Base-by-base conservation (phyloP, 768 basidiomycete species). In the Aureoboletus auriporus region DNA sequence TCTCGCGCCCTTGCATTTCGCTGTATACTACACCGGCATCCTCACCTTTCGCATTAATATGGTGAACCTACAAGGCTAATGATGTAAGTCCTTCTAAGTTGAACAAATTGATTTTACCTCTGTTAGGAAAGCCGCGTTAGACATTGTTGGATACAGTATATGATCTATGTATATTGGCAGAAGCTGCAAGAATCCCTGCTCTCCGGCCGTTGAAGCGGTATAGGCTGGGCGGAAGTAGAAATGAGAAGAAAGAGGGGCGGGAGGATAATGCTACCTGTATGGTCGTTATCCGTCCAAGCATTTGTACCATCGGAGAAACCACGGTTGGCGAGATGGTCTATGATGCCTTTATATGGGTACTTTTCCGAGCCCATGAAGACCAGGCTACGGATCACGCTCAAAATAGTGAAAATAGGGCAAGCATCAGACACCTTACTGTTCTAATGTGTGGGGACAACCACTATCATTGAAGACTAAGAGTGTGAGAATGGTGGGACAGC, bases 1-100 rank as follows among this genome's bases (percentile, higher is more conserved):
- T 97, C 71, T 98, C 86, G 40, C 95, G 79, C 1, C 93, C 93
- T 70, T 94, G 91, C 93, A 96, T 96, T 71, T 93, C 89, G 61
- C 87, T 89, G 67, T 96, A 97, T 9, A 98, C 95, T 1, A 99
- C 96, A 33, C 96, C 96, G 13, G 90, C 88, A 61, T 98, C 82
- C 57, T 94, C 82, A 8, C 93, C 95, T 61, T 89, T 83, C 2
- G 79, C 79, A 65, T 98, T 89, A 55, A 98, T 83, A 67, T 97
- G 93, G 66, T 97, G 91, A n/a, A 99, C 86, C 88, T 90, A 55
- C 9, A 36, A 51, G 31, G n/a, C n/a, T 26, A 14, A n/a, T 31
- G 37, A 59, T 20, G 35, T 38, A 48, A 20, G 52, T 12, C 40
- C 33, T 40, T 42, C 34, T 17, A 11, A 29, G 38, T 33, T 43